These are phyloP conservation scores for Neurospora sp. DNA, from an alignment of 495 filamentous ascomycete species.

Conservation along the genomic window DNA sequence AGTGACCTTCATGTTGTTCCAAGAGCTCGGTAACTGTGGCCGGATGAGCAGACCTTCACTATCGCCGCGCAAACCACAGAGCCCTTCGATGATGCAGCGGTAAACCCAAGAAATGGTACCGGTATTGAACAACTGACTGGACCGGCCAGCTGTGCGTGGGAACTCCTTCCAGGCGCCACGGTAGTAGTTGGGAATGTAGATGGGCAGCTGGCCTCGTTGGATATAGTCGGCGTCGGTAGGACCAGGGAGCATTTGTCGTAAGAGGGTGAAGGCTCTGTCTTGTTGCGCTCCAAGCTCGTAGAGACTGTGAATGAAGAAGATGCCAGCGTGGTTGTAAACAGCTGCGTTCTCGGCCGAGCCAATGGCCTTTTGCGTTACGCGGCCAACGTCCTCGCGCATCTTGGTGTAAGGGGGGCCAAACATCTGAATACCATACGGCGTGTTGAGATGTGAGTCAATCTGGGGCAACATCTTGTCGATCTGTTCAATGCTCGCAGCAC, in stretches of 20 bases:
- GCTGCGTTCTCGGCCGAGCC: constrained; percentile 47
- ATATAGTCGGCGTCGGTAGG: constrained; percentile 40
- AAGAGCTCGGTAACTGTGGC: constrained; percentile 40
- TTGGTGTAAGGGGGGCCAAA: constrained; percentile 41
- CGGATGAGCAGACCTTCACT: constrained; percentile 32
- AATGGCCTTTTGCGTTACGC: constrained; percentile 47
- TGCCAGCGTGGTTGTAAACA: constrained; percentile 47
- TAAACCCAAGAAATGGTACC: constrained; percentile 47
- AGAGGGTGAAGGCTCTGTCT: constrained; percentile 38
- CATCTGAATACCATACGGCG: constrained; percentile 44
- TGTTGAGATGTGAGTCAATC: constrained; percentile 40
- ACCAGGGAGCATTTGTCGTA: constrained; percentile 44
- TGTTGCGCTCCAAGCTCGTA: constrained; percentile 38
- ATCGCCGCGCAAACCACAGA: constrained; percentile 43
- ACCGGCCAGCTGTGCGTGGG: constrained; percentile 43
- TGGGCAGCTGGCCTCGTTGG: constrained; percentile 44
- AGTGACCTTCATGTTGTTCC: constrained; percentile 38
- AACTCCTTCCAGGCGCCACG: constrained; percentile 40
- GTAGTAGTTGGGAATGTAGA: constrained; percentile 50
- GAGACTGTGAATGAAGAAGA: constrained; percentile 42
- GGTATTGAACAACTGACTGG: constrained; percentile 47
- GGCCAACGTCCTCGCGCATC: constrained; percentile 50
- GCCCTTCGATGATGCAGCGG: constrained; percentile 42
- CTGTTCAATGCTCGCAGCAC: constrained; percentile 35
- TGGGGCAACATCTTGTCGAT: constrained; percentile 35